A percentile compares a stretch with the other conserved stretches of the same genome.
These are phyloP conservation scores for Calonectria multiphialidica DNA, from an alignment of 2,329 filamentous ascomycete genomes.

Conservation along the genomic window DNA sequence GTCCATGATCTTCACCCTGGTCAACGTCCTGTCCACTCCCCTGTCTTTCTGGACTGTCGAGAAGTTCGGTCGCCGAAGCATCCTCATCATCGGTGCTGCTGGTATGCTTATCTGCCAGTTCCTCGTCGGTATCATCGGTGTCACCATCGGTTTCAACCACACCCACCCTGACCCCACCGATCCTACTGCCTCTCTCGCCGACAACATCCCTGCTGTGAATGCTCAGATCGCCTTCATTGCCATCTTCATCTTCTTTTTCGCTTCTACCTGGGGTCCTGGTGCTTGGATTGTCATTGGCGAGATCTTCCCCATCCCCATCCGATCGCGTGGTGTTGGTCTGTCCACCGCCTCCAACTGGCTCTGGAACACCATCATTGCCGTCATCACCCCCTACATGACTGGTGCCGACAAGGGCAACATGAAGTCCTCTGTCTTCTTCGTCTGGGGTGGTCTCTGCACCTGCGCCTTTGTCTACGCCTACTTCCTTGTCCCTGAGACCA, in stretches of 20 bases:
- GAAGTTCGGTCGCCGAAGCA: conserved; percentile 81
- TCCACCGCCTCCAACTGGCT: conserved; percentile 91
- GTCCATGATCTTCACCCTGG: conserved; percentile 85
- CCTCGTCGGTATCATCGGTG: conserved; percentile 83
- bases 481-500: conserved; percentile 77
- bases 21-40: conserved; percentile 89
- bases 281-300: conserved; percentile 80
- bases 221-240: conserved; percentile 84
- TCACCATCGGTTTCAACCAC: conserved; percentile 68
- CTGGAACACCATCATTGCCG: conserved; percentile 77
- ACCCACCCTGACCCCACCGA: conserved; percentile 60
- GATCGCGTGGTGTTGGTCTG: conserved; percentile 86
- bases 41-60: conserved; percentile 91
- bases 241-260: conserved; percentile 86
- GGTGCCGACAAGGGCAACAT: conserved; percentile 60
- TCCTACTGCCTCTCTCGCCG: conserved; percentile 52
- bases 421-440: conserved; percentile 63
- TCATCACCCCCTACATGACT: conserved; percentile 76
- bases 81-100: conserved; percentile 82
- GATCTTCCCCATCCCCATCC: conserved; percentile 84
- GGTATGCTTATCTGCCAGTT: conserved; percentile 92
- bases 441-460: conserved; percentile 72
- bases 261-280: conserved; percentile 79
- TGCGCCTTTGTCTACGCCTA: conserved; percentile 68
- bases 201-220: conserved; percentile 70